These are phyloP conservation scores for Polygonum maritimum DNA, from an alignment of 148 eudicot species.

Conservation along the genomic window DNA sequence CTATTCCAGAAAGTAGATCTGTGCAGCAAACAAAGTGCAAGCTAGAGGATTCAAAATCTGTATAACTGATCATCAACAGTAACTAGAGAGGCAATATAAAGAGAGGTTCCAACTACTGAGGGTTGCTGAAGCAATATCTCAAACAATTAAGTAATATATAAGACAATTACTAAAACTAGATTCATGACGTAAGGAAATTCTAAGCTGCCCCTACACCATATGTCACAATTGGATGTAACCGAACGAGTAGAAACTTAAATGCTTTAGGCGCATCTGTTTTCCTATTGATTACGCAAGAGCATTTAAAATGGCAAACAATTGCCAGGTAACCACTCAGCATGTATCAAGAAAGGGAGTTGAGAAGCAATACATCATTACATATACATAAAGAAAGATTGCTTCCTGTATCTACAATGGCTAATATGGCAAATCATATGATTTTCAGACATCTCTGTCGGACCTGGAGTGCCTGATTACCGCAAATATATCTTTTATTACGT, in stretches of 20 bases:
- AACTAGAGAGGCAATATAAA: not conserved
- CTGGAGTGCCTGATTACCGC: not conserved
- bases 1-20: slow-evolving; percentile 68
- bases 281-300: not conserved
- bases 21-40: slow-evolving; percentile 16
- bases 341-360: not conserved
- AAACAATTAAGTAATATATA: not conserved
- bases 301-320: not conserved
- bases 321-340: not conserved
- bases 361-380: not conserved
- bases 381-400: not conserved
- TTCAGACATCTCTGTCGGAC: not conserved
- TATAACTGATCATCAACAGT: not conserved
- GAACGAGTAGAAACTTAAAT: not conserved
- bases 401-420: not conserved
- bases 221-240: not conserved
- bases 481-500: not conserved
- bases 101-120: not conserved
- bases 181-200: not conserved
- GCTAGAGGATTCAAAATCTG: not conserved
- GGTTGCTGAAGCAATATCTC: not conserved
- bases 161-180: not conserved
- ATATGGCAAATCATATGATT: not conserved
- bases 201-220: not conserved
- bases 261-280: not conserved